These are phyloP conservation scores for Coccinonectria pachysandricola DNA, from an alignment of 2,329 filamentous ascomycete species.

Conservation along the genomic window DNA sequence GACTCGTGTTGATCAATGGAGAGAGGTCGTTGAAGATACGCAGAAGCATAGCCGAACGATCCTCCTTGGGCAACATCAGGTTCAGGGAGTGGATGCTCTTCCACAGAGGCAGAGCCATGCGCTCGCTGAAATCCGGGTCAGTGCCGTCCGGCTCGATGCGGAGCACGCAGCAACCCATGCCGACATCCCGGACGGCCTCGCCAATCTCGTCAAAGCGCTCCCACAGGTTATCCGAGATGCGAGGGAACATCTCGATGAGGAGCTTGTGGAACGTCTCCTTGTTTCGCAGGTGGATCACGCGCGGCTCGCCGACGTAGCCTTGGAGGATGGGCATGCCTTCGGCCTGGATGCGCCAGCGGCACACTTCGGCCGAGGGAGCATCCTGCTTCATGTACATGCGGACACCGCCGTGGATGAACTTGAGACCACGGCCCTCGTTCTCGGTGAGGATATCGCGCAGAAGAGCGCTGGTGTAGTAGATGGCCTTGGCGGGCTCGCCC, in stretches of 20 bases:
- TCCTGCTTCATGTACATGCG: slow-evolving; percentile 99
- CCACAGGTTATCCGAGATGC: slow-evolving; percentile 66
- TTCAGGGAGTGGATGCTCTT: slow-evolving; percentile 86
- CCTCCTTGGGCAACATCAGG: slow-evolving; percentile 96
- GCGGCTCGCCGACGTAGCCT: slow-evolving; percentile 72
- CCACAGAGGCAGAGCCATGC: slow-evolving; percentile 87
- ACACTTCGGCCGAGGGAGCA: slow-evolving; percentile 74
- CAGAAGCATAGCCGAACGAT: slow-evolving; percentile 83
- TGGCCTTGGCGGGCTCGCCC: slow-evolving; percentile 81
- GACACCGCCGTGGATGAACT: slow-evolving; percentile 92
- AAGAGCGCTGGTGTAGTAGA: slow-evolving; percentile 87
- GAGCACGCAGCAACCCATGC: slow-evolving; percentile 87
- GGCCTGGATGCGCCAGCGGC: slow-evolving; percentile 89
- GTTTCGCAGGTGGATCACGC: slow-evolving; percentile 64
- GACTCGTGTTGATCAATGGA: slow-evolving; percentile 63
- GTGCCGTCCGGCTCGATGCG: slow-evolving; percentile 65
- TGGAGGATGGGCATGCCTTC: slow-evolving; percentile 88
- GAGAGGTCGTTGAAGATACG: slow-evolving; percentile 84
- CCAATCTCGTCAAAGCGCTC: slow-evolving; percentile 77
- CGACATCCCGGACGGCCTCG: slow-evolving; percentile 65
- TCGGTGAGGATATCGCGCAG: slow-evolving; percentile 74
- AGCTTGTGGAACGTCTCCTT: slow-evolving; percentile 73
- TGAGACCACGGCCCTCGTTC: slow-evolving; percentile 86
- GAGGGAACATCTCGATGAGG: slow-evolving; percentile 94
- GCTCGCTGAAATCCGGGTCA: slow-evolving; percentile 54